A percentile compares a stretch with the other conserved stretches of the same genome.
Conservation (phyloP, 2,329 filamentous ascomycete species). For the Mycosphaerelloides madeirae region DNA sequence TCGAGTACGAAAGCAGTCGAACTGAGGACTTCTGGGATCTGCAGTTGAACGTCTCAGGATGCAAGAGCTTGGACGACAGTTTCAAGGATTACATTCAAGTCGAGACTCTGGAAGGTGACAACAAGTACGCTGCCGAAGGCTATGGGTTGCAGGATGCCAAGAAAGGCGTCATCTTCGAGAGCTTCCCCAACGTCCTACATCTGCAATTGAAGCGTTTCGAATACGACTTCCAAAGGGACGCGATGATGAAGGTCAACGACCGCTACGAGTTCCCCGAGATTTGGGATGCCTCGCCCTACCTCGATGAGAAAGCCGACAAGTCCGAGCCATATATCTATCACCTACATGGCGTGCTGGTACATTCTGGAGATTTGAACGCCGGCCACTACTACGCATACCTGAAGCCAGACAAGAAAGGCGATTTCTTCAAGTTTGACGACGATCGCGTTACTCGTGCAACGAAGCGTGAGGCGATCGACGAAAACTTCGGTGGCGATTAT, state of each 20-base stretch:
- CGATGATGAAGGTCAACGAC: constrained; percentile 98
- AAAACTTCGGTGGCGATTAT: constrained; percentile 93
- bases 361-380: constrained; percentile 93
- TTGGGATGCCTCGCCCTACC: constrained; percentile 80
- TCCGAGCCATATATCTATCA: constrained; percentile 90
- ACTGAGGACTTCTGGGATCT: constrained; percentile 99
- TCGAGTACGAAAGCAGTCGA: constrained; percentile 92
- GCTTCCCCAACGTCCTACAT: constrained; percentile 89
- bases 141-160: constrained; percentile 92
- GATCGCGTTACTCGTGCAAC: constrained; percentile 95
- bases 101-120: constrained; percentile 94
- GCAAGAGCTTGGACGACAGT: constrained; percentile 87
- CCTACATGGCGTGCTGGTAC: constrained; percentile 89
- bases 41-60: constrained; percentile 91
- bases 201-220: constrained; percentile 96
- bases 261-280: constrained; percentile 83
- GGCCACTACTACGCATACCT: constrained; percentile 98
- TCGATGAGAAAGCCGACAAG: constrained; percentile 78
- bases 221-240: constrained; percentile 91
- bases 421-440: constrained; percentile 97
- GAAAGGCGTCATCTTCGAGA: constrained; percentile 96
- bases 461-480: constrained; percentile 83
- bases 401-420: constrained; percentile 85
- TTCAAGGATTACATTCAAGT: constrained; percentile 96
- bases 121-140: constrained; percentile 93